Evolutionary conservation across 2,329 filamentous ascomycete species (phyloP).

Genomic region (Pseudogymnoascus sp.): DNA sequence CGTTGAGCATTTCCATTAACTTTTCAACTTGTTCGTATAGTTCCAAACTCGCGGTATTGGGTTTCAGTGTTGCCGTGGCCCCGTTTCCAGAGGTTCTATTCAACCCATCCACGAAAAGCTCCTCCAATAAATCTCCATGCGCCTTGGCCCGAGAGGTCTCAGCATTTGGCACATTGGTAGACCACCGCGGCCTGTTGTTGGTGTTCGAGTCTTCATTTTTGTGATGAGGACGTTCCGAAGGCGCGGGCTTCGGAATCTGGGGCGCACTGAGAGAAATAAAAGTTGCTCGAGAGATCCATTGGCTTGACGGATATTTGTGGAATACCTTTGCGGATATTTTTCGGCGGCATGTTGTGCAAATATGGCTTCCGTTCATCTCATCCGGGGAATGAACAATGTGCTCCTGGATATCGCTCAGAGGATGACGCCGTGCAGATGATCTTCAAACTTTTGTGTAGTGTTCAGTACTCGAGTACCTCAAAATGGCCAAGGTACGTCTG

Average conservation of each 20-base stretch:
- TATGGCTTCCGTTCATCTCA: slow-evolving; percentile 23
- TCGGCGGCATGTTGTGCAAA: slow-evolving; percentile 26
- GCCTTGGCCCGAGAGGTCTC: background rate
- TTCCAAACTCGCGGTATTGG: slow-evolving; percentile 15
- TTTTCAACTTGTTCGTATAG: slow-evolving; percentile 23
- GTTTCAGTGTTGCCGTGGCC: slow-evolving; percentile 3
- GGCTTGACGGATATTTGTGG: slow-evolving; percentile 12
- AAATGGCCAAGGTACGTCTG: background rate
- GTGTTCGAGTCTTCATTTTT: background rate
- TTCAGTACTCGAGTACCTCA: background rate
- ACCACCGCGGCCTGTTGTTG: background rate
- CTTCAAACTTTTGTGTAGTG: background rate
- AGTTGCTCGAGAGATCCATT: slow-evolving; percentile 21
- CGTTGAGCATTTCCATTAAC: slow-evolving; percentile 23
- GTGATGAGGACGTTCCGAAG: background rate
- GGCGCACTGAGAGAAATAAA: slow-evolving; percentile 23
- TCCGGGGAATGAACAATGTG: background rate
- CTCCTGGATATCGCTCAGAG: slow-evolving; percentile 2
- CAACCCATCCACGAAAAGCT: slow-evolving; percentile 25
- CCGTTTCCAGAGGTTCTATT: slow-evolving; percentile 11
- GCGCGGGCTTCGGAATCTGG: slow-evolving; percentile 10
- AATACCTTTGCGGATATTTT: slow-evolving; percentile 15
- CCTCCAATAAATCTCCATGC: slow-evolving; percentile 24
- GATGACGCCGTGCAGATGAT: background rate
- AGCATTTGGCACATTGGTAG: background rate